These are phyloP conservation scores for Mucor racemosus DNA, from an alignment of 371 early-diverging fungal genomes.

Conservation along the genomic window DNA sequence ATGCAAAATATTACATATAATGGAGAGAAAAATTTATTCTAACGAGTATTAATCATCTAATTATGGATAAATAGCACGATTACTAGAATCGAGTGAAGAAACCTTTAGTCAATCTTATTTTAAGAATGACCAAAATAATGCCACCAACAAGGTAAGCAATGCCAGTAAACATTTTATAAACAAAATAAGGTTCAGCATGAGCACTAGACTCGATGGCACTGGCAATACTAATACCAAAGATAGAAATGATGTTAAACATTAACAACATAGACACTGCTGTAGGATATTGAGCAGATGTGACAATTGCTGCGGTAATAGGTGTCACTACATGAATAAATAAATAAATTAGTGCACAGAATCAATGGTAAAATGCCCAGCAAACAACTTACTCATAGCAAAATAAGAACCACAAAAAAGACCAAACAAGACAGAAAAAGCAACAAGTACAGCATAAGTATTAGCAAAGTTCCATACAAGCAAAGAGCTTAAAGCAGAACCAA, in stretches of 20 bases:
- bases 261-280: conserved; percentile 39
- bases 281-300: conserved; percentile 35
- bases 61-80: not conserved
- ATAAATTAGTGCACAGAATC: too few relatives aligned
- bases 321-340: conserved; percentile 25
- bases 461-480: conserved; percentile 68
- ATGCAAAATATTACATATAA: too few relatives aligned
- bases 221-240: conserved; percentile 40
- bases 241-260: conserved; percentile 36
- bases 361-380: not conserved
- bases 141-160: conserved; percentile 29
- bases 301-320: conserved; percentile 40
- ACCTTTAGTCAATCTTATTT: conserved; percentile 28
- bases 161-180: conserved; percentile 44
- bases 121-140: conserved; percentile 31
- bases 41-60: too few relatives aligned
- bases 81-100: conserved; percentile 23
- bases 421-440: conserved; percentile 56
- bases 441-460: conserved; percentile 38
- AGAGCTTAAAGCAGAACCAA: conserved; percentile 47
- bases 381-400: conserved; percentile 26
- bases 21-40: too few relatives aligned
- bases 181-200: conserved; percentile 27
- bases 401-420: conserved; percentile 64
- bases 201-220: conserved; percentile 35